A percentile compares a stretch with the other conserved stretches of the same genome.
These are phyloP conservation scores for Phytophthora macrochlamydospora DNA, from an alignment of 352 stramenopile genomes.

Conservation along the genomic window DNA sequence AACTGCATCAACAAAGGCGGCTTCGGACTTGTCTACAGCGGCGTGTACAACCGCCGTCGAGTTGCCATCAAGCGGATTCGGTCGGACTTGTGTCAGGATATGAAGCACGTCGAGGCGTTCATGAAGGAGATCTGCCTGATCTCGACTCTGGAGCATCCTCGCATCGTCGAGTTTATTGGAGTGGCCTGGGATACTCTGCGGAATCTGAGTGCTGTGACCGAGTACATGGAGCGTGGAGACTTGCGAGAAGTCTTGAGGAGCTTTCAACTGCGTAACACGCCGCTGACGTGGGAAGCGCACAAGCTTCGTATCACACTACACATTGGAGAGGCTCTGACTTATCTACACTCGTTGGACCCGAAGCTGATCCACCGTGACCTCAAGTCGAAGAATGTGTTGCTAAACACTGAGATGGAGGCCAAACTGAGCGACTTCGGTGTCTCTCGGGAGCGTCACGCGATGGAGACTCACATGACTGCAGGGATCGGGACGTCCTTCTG, in stretches of 20 bases:
- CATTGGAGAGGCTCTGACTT: constrained; percentile 64
- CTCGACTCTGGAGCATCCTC: constrained; percentile 57
- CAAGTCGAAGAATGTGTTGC: constrained; percentile 76
- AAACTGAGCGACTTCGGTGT: constrained; percentile 85
- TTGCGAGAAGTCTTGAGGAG: constrained; percentile 61
- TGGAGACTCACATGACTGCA: constrained; percentile 73
- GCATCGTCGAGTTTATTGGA: constrained; percentile 72
- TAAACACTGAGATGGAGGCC: constrained; percentile 66
- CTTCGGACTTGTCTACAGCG: constrained; percentile 68
- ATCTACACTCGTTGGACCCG: constrained; percentile 70
- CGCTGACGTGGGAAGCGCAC: constrained; percentile 51
- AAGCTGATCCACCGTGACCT: constrained; percentile 79
- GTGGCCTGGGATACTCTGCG: constrained; percentile 66
- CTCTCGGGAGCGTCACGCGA: constrained; percentile 57
- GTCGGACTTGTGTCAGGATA: constrained; percentile 49
- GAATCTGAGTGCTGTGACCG: constrained; percentile 62
- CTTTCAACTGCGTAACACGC: constrained; percentile 49
- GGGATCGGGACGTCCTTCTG: constrained; percentile 75
- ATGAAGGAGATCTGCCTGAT: constrained; percentile 75
- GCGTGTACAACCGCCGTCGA: constrained; percentile 58
- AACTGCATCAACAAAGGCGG: constrained; percentile 69
- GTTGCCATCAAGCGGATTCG: constrained; percentile 76
- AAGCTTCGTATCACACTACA: constrained; percentile 63
- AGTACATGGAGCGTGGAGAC: constrained; percentile 79
- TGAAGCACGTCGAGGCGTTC: constrained; percentile 65